Evolutionary conservation across 352 stramenopile species (phyloP), one percentile per base, ranked within the genome.

Genomic region (Globisporangium irregulare): DNA sequence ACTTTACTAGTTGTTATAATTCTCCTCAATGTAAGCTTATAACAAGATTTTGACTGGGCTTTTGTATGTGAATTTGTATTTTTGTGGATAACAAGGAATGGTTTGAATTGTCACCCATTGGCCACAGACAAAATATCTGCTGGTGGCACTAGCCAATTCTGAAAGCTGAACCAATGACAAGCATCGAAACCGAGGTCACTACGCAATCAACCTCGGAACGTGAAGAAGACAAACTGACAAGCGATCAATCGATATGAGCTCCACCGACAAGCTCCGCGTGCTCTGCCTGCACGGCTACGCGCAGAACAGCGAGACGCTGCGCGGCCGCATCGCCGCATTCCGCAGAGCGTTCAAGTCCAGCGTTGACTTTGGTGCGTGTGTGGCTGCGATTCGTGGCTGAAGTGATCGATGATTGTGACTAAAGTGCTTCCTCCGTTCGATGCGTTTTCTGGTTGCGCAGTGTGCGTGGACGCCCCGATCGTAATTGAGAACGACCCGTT

Each of bases 251-350:
- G 72, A 58, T 46, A 77, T 75, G 67, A 73, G 64, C 57, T 20
- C 51, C 15, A 78, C 78, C 59, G 64, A 32, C 64, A 94, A 92
- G 74, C 77, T 79, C 22, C 86, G 86, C 53, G 79, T 96, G 8
- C 74, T 96, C n/a, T 96, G 88, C 72, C 78, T 96, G 27, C 88
- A 96, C 66, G 88, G 88, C 43, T 92, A 94, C 70, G 84, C 85
- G 64, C 88, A 96, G 73, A 89, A 86, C 70, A 82, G 76, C 27
- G 67, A 81, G 58, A 94, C 90, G 67, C 67, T 96, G 34, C 87
- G 80, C 55, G 85, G 77, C 5, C 83, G 86, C 66, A 92, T 95
- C 22, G 82, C 85, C 6, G 84, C 83, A 12, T 87, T 89, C 60
- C 81, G 85, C 7, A 78, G 88, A 22, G 73, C 80, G 48, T 91